Conservation (phyloP, 139 green algal species). For the Protoeuglena noctilucae region DNA sequence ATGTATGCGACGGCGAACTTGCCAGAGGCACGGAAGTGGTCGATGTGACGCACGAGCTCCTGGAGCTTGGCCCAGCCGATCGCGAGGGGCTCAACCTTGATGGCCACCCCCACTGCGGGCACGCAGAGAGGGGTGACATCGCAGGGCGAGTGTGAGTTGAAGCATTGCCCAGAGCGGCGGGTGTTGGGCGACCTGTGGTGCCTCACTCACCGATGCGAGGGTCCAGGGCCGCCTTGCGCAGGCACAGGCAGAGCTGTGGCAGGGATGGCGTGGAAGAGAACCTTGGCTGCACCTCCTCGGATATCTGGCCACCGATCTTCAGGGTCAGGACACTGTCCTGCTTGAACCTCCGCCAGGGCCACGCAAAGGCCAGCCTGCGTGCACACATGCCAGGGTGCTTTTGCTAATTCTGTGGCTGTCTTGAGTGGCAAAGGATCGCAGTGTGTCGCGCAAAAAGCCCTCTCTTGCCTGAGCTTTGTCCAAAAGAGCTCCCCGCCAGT, state of each 20-base stretch:
- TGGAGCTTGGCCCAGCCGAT: slow-evolving; percentile 42
- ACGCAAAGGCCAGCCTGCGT: slow-evolving; percentile 36
- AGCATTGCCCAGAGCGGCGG: no score
- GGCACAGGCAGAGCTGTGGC: slow-evolving; percentile 40
- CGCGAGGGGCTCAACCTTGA: slow-evolving; percentile 67
- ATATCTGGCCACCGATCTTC: slow-evolving; percentile 20
- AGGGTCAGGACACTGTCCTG: neutral
- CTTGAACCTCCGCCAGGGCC: slow-evolving; percentile 78
- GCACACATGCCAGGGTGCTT: no score
- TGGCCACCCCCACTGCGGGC: slow-evolving; percentile 49
- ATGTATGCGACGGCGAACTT: slow-evolving; percentile 80
- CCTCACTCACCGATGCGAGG: slow-evolving; percentile 59
- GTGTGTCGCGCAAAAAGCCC: no score
- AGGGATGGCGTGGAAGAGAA: slow-evolving; percentile 31
- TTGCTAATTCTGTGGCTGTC: no score
- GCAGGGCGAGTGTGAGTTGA: neutral
- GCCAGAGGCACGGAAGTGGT: slow-evolving; percentile 46
- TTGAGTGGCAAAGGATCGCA: no score
- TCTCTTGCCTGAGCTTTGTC: no score
- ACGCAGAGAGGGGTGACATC: no score
- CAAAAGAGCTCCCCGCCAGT: no score
- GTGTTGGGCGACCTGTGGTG: no score
- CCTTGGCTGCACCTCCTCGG: slow-evolving; percentile 14
- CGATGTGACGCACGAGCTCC: slow-evolving; percentile 61
- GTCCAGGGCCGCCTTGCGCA: slow-evolving; percentile 76